Evolutionary conservation across 2,329 filamentous ascomycete species (phyloP), one percentile per base, ranked within the genome.

Genomic region (Magnaporthiopsis poae): DNA sequence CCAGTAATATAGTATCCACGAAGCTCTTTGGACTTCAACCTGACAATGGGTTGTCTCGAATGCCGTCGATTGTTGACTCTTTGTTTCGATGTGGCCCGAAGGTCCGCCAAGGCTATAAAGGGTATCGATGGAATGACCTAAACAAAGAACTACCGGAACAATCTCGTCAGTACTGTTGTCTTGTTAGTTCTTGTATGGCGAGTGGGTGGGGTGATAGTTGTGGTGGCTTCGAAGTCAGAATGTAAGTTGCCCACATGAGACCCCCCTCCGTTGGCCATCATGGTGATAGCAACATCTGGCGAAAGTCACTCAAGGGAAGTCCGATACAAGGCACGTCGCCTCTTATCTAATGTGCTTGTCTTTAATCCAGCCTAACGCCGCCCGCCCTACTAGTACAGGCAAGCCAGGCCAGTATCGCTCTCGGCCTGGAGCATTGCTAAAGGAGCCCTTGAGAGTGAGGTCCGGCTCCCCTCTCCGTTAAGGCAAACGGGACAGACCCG

Each of bases 331-430:
- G 60, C 60, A 21, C 25, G 15, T 61, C 5, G 27, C 27, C 29
- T 46, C 31, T 29, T 61, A 33, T 65, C 52, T 65, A 64, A 64
- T 29, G 60, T 21, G 33, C 64, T 7, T 39, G 25, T 31, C 31
- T 65, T 33, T 60, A 65, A 65, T 36, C 64, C 66, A 68, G 67
- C 67, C 70, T 62, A 71, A 70, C 71, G 70, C 71, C 64, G 59
- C 52, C 64, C 59, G 39, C 35, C 64, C 71, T 73, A 73, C 66
- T 71, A 69, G 67, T 73, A 73, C 72, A 72, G 56, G 64, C 64
- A 31, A 56, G n/a, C 46, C 46, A 56, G 46, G 46, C 21, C 46
- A 11, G 11, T 56, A 2, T 11, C 18, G 46, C 5, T 56, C 7
- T 25, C 21, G 39, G 46, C 46, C 46, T 56, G 46, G 46, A 56